Evolutionary conservation across 176 grass and related monocot genomes (phyloP).

Genomic region (Aegilops umbellulata): DNA sequence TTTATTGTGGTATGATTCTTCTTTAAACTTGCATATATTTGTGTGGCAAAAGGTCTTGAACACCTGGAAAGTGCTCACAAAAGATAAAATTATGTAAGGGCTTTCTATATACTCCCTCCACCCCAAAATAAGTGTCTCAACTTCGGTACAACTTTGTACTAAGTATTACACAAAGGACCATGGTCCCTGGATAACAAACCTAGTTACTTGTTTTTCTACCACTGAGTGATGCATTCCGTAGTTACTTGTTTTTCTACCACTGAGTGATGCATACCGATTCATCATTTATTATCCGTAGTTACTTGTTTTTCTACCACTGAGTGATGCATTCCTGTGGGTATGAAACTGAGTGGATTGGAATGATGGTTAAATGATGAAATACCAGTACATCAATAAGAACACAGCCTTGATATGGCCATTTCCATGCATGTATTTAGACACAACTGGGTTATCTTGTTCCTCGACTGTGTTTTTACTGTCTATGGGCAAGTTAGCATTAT

Average conservation of each 20-base stretch:
- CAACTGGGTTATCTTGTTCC: not conserved
- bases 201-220: not conserved
- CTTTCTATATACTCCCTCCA: too few relatives aligned
- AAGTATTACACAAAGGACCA: not conserved
- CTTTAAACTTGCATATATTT: not conserved
- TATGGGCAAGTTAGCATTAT: not conserved
- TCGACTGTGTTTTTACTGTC: not conserved
- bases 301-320: not conserved
- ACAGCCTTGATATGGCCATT: not conserved
- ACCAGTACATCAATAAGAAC: not conserved
- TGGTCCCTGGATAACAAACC: not conserved
- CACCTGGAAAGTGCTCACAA: not conserved
- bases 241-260: not conserved
- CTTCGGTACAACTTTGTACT: not conserved
- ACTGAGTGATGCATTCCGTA: not conserved
- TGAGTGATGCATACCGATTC: not conserved
- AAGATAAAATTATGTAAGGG: not conserved
- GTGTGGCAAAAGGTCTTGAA: not conserved
- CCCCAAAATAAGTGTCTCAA: too few relatives aligned
- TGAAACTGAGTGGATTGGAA: not conserved
- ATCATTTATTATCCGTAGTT: not conserved
- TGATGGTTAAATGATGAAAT: constrained; percentile 7
- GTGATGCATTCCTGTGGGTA: constrained; percentile 1
- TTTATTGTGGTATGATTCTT: constrained; percentile 1
- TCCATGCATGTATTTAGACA: not conserved